These are phyloP conservation scores for Termitomyces heimii DNA, from an alignment of 768 basidiomycete species.

Conservation along the genomic window DNA sequence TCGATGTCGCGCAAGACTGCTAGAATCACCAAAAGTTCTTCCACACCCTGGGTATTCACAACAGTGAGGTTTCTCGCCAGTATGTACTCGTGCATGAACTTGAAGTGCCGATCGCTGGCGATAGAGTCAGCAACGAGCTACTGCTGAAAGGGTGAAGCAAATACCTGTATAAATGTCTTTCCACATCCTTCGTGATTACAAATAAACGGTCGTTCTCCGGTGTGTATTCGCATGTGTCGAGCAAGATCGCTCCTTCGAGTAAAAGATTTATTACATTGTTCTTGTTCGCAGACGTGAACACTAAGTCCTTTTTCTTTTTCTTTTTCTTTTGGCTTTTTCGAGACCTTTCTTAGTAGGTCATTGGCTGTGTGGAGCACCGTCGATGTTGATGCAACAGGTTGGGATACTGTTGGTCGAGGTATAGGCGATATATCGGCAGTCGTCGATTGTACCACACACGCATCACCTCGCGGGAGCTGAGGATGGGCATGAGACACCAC, in stretches of 20 bases:
- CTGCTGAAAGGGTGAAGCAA: slow-evolving; percentile 4
- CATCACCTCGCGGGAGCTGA: slow-evolving; percentile 24
- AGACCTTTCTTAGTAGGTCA: slow-evolving; percentile 23
- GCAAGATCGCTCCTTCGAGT: slow-evolving; percentile 79
- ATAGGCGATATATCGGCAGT: slow-evolving; percentile 30
- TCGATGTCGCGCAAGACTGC: slow-evolving; percentile 86
- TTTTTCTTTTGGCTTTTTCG: slow-evolving; percentile 34
- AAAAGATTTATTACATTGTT: slow-evolving; percentile 76
- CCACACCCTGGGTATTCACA: slow-evolving; percentile 87
- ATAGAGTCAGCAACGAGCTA: slow-evolving; percentile 8
- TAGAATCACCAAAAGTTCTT: slow-evolving; percentile 88
- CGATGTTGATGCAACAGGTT: slow-evolving; percentile 51
- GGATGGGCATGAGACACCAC: slow-evolving; percentile 35
- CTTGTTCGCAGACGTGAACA: slow-evolving; percentile 62
- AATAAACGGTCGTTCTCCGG: slow-evolving; percentile 81
- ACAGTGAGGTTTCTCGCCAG: slow-evolving; percentile 88
- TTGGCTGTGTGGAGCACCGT: slow-evolving; percentile 22
- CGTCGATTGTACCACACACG: slow-evolving; percentile 15
- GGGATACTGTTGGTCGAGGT: slow-evolving; percentile 25
- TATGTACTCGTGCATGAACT: slow-evolving; percentile 85
- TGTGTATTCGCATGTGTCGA: slow-evolving; percentile 86
- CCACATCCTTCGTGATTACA: slow-evolving; percentile 71
- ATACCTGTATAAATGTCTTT: slow-evolving; percentile 90
- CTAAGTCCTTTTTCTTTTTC: slow-evolving; percentile 41
- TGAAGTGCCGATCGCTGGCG: slow-evolving; percentile 80